Percentiles rank a stretch among this genome's conserved stretches.
phyloP scores from a whole-genome alignment of 2,329 filamentous ascomycete species.

The Trichophaea hybrida region DNA sequence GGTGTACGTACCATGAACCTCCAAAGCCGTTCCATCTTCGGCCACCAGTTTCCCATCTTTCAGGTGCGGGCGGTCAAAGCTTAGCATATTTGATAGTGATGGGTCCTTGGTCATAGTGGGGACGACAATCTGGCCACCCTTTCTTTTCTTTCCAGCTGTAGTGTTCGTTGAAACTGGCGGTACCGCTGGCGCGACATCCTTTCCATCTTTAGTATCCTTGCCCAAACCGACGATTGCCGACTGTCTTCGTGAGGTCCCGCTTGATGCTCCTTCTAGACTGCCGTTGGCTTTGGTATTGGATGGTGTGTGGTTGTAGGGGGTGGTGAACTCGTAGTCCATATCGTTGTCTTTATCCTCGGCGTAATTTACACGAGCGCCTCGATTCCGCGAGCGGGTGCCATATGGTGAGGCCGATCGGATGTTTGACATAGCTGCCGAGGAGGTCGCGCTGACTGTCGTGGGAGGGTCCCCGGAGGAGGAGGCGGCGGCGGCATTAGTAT shows the following conservation, averaged over 20 bases:
- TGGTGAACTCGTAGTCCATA: conserved; percentile 62
- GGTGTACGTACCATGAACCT: conserved; percentile 61
- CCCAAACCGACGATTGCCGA: conserved; percentile 19
- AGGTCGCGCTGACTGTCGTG: conserved; percentile 4
- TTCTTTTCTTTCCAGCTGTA: conserved; percentile 21
- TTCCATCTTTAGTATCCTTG: conserved; percentile 30
- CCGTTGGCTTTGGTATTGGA: conserved; percentile 12
- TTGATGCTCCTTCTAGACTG: conserved; percentile 2
- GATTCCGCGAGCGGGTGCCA: conserved; percentile 82
- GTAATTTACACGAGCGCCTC: conserved; percentile 71
- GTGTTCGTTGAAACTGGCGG: conserved; percentile 18
- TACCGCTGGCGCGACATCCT: conserved; percentile 28
- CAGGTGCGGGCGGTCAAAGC: conserved; percentile 44
- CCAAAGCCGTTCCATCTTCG: conserved; percentile 75
- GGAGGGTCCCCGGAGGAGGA: conserved; percentile 6
- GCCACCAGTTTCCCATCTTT: conserved; percentile 67
- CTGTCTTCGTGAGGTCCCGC: conserved; percentile 18
- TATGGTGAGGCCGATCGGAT: conserved; percentile 53
- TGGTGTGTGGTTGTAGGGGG: conserved; percentile 35
- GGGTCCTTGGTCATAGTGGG: conserved; percentile 20
- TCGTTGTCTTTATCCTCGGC: conserved; percentile 87
- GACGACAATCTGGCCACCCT: conserved; percentile 13
- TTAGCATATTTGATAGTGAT: conserved; percentile 24
- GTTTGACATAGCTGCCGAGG: conserved; percentile 14
- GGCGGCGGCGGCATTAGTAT: conserved; percentile 17